Evolutionary conservation across 2,329 filamentous ascomycete species (phyloP), one percentile per base, ranked within the genome.

Genomic region (Periconia macrospinosa): DNA sequence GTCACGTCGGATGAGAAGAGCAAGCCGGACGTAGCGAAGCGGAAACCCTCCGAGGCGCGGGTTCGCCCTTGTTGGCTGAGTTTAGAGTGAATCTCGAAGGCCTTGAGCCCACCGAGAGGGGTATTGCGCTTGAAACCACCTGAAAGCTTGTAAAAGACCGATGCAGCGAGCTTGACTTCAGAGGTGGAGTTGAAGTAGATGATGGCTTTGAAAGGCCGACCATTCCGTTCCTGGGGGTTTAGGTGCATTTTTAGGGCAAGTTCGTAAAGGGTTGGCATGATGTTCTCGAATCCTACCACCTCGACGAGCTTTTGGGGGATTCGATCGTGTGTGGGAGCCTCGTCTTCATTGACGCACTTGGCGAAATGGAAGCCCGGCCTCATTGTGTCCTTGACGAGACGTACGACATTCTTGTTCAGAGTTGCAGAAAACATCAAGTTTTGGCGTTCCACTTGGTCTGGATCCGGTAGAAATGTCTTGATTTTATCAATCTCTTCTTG

Each of bases 401-500:
- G 77, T 61, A 96, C 86, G 43, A 99, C 93, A 58, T 92, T 85
- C 54, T 83, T 82, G 44, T 93, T 91, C 30, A 99, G 89, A 11
- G 94, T 99, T 43, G 94, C 94, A 14, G 93, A 97, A 74, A 96
- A 97, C 75, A 99, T 87, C 66, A 99, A 85, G 7, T 92, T 97
- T 74, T 99, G 94, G 47, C 93, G 86, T 50, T 88, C 81, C 55
- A 87, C 84, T 49, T 86, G 74, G 0, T 72, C 64, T 7, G 83
- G 81, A 45, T 82, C 76, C 2, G 93, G 93, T 10, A 97, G 67
- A 35, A 73, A 60, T 13, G 63, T 63, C 65, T 76, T 76, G 63
- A 82, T 79, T 17, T 78, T 70, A 35, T 77, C 73, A 50, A 82
- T 79, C 57, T 79, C 78, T 30, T 74, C 73, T 56, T 68, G 74